phyloP scores from a whole-genome alignment of 768 basidiomycete genomes.

The Pulveroboletus ravenelii region DNA sequence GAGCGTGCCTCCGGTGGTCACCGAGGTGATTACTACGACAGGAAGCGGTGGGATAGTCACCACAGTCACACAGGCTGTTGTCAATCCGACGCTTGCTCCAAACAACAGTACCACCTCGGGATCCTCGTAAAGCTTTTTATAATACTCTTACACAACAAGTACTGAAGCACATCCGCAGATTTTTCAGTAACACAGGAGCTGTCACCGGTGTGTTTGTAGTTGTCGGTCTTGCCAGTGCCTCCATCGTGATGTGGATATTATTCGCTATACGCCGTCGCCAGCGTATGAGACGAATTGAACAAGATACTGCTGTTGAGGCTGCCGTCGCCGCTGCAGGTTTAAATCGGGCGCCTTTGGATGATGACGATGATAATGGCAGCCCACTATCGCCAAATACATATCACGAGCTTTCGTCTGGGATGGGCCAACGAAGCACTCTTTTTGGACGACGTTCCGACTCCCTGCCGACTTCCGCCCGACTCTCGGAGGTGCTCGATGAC shows the following conservation, averaged over 20 bases:
- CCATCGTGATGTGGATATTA: slow-evolving; percentile 63
- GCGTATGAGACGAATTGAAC: slow-evolving; percentile 55
- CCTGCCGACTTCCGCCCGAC: slow-evolving; percentile 28
- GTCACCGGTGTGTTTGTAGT: slow-evolving; percentile 90
- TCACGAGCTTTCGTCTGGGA: slow-evolving; percentile 28
- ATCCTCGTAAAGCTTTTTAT: slow-evolving; percentile 43
- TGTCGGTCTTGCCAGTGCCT: slow-evolving; percentile 74
- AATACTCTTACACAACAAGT: background rate
- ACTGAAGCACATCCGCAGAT: slow-evolving; percentile 42
- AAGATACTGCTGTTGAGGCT: slow-evolving; percentile 68
- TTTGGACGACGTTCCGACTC: slow-evolving; percentile 17
- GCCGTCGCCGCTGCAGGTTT: slow-evolving; percentile 68
- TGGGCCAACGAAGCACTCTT: slow-evolving; percentile 37
- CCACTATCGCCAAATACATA: slow-evolving; percentile 15
- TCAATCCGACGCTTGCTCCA: slow-evolving; percentile 68
- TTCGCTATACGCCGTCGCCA: slow-evolving; percentile 68
- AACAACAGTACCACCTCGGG: slow-evolving; percentile 37
- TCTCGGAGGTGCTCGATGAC: slow-evolving; percentile 29
- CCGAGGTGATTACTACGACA: slow-evolving; percentile 52
- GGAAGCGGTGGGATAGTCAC: slow-evolving; percentile 45
- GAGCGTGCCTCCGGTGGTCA: slow-evolving; percentile 54
- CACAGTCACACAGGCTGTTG: slow-evolving; percentile 58
- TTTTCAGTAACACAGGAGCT: slow-evolving; percentile 85
- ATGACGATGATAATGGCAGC: slow-evolving; percentile 49
- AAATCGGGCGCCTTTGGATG: slow-evolving; percentile 61